Evolutionary conservation across 345 rosid species (phyloP).

Genomic region (Salix arbutifolia): DNA sequence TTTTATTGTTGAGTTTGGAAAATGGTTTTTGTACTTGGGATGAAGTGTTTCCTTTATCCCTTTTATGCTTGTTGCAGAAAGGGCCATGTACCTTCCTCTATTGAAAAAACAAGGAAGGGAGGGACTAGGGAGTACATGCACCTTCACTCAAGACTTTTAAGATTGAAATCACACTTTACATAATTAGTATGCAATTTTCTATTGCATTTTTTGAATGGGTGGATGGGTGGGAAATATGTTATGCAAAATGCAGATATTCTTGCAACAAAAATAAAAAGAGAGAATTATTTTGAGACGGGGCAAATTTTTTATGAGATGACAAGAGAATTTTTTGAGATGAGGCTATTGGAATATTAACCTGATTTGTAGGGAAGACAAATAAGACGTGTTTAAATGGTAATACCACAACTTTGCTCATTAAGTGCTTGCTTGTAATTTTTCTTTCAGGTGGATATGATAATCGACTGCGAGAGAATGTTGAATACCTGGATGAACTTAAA

Average conservation of each 20-base stretch:
- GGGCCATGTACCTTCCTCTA: conserved; percentile 17
- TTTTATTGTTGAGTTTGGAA: not conserved
- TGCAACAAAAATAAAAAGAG: no score
- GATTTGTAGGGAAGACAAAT: not conserved
- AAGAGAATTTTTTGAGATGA: not conserved
- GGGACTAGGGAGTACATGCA: not conserved
- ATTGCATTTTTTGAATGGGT: not conserved
- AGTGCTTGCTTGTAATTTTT: not conserved
- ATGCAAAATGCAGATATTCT: no score
- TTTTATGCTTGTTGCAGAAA: no score
- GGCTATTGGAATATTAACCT: not conserved
- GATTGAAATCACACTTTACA: not conserved
- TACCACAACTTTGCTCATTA: not conserved
- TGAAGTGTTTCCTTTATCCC: not conserved
- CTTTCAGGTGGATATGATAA: conserved; percentile 73
- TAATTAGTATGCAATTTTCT: not conserved
- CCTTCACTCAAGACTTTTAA: not conserved
- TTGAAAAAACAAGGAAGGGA: conserved; percentile 47
- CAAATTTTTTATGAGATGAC: not conserved
- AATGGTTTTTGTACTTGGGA: not conserved
- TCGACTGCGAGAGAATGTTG: conserved; percentile 76
- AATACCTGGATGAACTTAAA: conserved; percentile 76
- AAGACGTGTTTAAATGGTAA: not conserved
- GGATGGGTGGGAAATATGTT: not conserved
- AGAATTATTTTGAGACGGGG: no score